Conservation (phyloP, 2,329 filamentous ascomycete genomes). For the Fusarium protoensiforme region DNA sequence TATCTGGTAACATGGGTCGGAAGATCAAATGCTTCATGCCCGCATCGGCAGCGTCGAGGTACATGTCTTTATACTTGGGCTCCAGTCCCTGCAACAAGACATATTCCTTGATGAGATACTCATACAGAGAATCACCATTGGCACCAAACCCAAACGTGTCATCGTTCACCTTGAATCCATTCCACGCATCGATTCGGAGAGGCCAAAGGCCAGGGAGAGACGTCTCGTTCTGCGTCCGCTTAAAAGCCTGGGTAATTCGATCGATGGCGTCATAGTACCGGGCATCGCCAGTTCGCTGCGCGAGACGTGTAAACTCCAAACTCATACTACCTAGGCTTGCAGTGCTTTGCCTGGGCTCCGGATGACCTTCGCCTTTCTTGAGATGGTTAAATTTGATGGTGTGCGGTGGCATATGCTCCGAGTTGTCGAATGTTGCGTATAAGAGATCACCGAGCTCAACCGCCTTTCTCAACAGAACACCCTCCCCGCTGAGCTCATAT, state of each 20-base stretch:
- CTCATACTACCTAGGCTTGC: slow-evolving; percentile 64
- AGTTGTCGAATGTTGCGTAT: slow-evolving; percentile 73
- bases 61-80: slow-evolving; percentile 52
- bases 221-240: slow-evolving; percentile 62
- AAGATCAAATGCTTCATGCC: slow-evolving; percentile 72
- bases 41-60: slow-evolving; percentile 61
- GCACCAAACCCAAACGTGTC: slow-evolving; percentile 58
- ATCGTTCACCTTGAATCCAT: slow-evolving; percentile 45
- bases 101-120: slow-evolving; percentile 75
- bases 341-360: slow-evolving; percentile 45
- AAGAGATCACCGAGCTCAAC: slow-evolving; percentile 70
- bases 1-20: slow-evolving; percentile 69
- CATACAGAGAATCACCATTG: slow-evolving; percentile 67
- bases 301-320: slow-evolving; percentile 71
- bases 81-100: slow-evolving; percentile 71
- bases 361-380: slow-evolving; percentile 48
- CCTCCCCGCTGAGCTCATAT: slow-evolving; percentile 71
- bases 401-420: slow-evolving; percentile 69
- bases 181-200: slow-evolving; percentile 59
- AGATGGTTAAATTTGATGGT: slow-evolving; percentile 56
- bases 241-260: slow-evolving; percentile 66
- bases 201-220: slow-evolving; percentile 72
- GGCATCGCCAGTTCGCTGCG: slow-evolving; percentile 68
- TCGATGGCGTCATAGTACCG: slow-evolving; percentile 71
- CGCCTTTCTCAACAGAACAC: slow-evolving; percentile 67